phyloP scores from a whole-genome alignment of 495 filamentous ascomycete genomes.

The Delitschia confertaspora region DNA sequence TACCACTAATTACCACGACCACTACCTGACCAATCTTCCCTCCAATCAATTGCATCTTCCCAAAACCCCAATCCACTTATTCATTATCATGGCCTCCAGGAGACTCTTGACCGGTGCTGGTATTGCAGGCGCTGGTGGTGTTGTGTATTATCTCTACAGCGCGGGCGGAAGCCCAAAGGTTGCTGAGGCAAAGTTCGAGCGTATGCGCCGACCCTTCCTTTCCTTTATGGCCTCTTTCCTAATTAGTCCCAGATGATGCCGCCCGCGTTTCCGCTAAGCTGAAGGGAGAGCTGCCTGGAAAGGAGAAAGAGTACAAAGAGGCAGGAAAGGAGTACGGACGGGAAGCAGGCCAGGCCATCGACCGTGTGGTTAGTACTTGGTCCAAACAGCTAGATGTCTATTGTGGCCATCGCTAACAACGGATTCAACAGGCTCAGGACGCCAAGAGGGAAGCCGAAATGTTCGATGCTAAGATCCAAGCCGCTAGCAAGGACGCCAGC shows the following conservation, averaged over 20 bases:
- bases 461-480: slow-evolving; percentile 51
- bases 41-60: slow-evolving; percentile 4
- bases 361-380: slow-evolving; percentile 2
- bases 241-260: slow-evolving; percentile 46
- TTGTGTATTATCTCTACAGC: slow-evolving; percentile 85
- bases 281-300: slow-evolving; percentile 50
- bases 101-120: slow-evolving; percentile 33
- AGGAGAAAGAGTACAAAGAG: slow-evolving; percentile 44
- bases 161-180: slow-evolving; percentile 75
- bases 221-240: slow-evolving; percentile 13
- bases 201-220: slow-evolving; percentile 42
- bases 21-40: too few species aligned
- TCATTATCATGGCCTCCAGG: slow-evolving; percentile 25
- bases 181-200: slow-evolving; percentile 73
- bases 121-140: slow-evolving; percentile 53
- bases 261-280: slow-evolving; percentile 56
- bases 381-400: too few species aligned
- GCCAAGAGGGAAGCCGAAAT: slow-evolving; percentile 44
- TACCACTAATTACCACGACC: too few species aligned
- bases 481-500: slow-evolving; percentile 45
- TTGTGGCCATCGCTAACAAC: background rate
- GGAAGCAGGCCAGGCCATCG: slow-evolving; percentile 39
- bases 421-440: slow-evolving; percentile 46
- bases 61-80: background rate
- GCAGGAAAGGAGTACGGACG: slow-evolving; percentile 42